Evolutionary conservation across 768 basidiomycete species (phyloP), one percentile per base, ranked within the genome.

Genomic region (Vararia minispora): DNA sequence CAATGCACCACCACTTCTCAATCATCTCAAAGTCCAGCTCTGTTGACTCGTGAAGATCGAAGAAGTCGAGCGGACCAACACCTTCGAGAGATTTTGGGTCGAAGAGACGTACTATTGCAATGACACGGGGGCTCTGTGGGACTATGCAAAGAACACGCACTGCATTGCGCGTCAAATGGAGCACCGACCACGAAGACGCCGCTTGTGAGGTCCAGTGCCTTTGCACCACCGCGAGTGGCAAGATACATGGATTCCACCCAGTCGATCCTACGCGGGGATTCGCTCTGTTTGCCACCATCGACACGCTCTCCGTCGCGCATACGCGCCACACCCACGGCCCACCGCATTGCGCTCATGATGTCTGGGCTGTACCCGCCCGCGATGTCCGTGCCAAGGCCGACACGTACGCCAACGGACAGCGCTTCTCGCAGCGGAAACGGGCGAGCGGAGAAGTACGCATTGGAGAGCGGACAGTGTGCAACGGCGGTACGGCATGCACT

Each of bases 1-100:
- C 89, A 28, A 82, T 53, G 49, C 84, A 85, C 86, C 87, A 92
- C 90, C 90, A 91, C 52, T 81, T 86, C 57, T 92, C 90, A 17
- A 91, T 47, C 58, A 73, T 61, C 35, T 79, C 80, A 29, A 63
- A 51, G 6, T 58, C 58, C 37, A 69, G 35, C 7, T 34, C 22
- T 37, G 22, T 34, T 38, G 40, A 35, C 26, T 43, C 28, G 23
- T 41, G 13, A 4, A 49, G 44, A 37, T 73, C 76, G 47, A 88
- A 78, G 49, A 86, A 79, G 52, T 89, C 84, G 6, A 90, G 64
- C 3, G 65, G 59, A 0, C 84, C 87, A 3, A 74, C 55, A 3
- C 80, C 82, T 1, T 42, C 35, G 3, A 57, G 51, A 6, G 40
- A 47, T 6, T 24, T 28, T n/a, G 40, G 27, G 30, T 52, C 49